Conservation (phyloP, 495 filamentous ascomycete genomes). For the Aspergillus funiculosus region DNA sequence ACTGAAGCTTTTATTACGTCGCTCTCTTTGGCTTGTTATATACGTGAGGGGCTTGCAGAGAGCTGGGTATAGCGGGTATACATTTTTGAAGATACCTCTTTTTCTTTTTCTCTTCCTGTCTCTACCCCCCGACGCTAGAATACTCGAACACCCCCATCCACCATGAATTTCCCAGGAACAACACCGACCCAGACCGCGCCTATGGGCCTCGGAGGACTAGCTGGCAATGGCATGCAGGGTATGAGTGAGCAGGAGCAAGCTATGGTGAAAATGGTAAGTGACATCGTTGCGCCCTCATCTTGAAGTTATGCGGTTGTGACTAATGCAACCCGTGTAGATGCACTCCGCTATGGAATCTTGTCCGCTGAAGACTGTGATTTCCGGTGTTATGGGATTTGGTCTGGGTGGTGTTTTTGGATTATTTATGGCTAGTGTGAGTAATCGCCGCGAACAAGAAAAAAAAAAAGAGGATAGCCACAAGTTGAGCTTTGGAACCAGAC, state of each 20-base stretch:
- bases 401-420: conserved; percentile 89
- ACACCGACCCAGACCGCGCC: conserved; percentile 6
- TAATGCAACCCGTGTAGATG: conserved; percentile 48
- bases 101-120: not conserved
- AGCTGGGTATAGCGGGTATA: too few species aligned
- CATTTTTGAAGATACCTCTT: not conserved
- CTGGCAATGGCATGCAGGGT: conserved; percentile 26
- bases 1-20: not conserved
- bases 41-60: too few species aligned
- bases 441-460: too few species aligned
- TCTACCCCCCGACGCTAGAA: not conserved
- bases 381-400: conserved; percentile 82
- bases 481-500: too few species aligned
- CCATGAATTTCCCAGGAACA: conserved; percentile 46
- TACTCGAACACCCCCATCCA: conserved; percentile 1
- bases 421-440: conserved; percentile 85
- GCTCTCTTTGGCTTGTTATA: not conserved
- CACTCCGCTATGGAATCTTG: conserved; percentile 83
- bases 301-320: not conserved
- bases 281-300: not conserved
- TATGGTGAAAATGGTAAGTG: conserved; percentile 49
- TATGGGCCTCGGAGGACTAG: conserved; percentile 22
- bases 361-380: conserved; percentile 72
- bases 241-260: conserved; percentile 49
- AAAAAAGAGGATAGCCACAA: too few species aligned